Conservation (phyloP, 345 rosid genomes). For the Sonneratia alba region DNA sequence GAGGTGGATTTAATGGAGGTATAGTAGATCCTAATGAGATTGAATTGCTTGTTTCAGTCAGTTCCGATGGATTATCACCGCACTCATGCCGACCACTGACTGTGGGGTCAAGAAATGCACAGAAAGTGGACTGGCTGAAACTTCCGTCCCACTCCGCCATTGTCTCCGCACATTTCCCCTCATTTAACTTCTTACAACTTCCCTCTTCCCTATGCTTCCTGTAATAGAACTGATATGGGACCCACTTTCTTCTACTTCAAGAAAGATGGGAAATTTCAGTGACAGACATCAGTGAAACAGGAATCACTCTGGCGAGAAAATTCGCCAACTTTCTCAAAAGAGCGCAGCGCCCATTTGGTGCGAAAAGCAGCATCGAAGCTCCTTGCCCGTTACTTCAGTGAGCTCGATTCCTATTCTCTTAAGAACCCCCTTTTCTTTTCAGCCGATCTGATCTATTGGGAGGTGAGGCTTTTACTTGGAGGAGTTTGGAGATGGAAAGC, state of each 20-base stretch:
- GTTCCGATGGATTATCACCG: no score
- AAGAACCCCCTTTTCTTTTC: background rate
- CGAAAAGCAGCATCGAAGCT: background rate
- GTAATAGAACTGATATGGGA: background rate
- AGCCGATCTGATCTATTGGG: background rate
- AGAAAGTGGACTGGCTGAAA: background rate
- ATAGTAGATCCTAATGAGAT: no score
- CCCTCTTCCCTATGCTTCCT: background rate
- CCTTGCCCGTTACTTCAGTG: background rate
- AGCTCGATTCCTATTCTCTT: background rate
- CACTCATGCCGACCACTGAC: no score
- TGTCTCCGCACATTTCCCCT: background rate
- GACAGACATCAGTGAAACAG: background rate
- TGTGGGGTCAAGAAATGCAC: no score
- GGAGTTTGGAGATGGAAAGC: conserved; percentile 41
- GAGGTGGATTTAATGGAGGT: no score
- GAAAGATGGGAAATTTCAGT: background rate
- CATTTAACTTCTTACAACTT: background rate
- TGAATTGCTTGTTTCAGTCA: no score
- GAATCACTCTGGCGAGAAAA: background rate
- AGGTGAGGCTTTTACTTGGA: background rate
- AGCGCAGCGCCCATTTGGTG: no score
- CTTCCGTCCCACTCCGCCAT: background rate
- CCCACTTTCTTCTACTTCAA: background rate
- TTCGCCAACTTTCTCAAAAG: no score